phyloP scores from a whole-genome alignment of 768 basidiomycete species.

The Coprinopsis sp. region DNA sequence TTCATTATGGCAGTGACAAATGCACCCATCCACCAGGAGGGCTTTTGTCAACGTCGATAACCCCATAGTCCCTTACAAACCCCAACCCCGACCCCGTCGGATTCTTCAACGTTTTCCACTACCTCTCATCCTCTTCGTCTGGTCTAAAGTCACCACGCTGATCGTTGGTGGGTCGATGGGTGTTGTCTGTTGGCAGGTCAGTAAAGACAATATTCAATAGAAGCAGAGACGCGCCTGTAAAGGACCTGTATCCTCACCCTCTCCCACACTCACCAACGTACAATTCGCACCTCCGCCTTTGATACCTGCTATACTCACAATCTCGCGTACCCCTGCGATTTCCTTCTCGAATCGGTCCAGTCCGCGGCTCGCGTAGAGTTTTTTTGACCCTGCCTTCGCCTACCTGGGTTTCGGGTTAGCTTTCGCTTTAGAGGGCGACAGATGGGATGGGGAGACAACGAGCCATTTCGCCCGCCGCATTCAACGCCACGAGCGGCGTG shows the following conservation, averaged over 20 bases:
- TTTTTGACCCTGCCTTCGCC: constrained; percentile 50
- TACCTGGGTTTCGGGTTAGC: no score
- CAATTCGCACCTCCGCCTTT: constrained; percentile 43
- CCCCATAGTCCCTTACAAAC: background rate
- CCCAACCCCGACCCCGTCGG: background rate
- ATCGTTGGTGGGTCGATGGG: constrained; percentile 51
- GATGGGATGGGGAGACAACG: no score
- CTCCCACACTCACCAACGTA: constrained; percentile 39
- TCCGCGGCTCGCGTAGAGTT: constrained; percentile 33
- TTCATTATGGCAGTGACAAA: background rate
- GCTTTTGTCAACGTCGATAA: no score
- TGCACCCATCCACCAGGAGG: background rate
- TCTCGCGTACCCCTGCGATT: constrained; percentile 44
- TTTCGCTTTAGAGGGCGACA: no score
- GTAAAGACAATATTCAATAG: background rate
- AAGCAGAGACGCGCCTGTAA: constrained; percentile 33
- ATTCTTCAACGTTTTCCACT: background rate
- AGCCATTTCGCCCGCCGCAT: constrained; percentile 39
- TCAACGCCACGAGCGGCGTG: constrained; percentile 36
- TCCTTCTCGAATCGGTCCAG: constrained; percentile 40
- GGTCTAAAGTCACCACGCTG: constrained; percentile 37
- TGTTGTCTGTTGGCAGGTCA: constrained; percentile 34
- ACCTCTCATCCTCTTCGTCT: constrained; percentile 27
- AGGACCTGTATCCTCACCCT: constrained; percentile 36
- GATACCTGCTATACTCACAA: constrained; percentile 45